Evolutionary conservation across 768 basidiomycete genomes (phyloP), one percentile per base, ranked within the genome.

Genomic region (Brasilioporus rufonigricans): DNA sequence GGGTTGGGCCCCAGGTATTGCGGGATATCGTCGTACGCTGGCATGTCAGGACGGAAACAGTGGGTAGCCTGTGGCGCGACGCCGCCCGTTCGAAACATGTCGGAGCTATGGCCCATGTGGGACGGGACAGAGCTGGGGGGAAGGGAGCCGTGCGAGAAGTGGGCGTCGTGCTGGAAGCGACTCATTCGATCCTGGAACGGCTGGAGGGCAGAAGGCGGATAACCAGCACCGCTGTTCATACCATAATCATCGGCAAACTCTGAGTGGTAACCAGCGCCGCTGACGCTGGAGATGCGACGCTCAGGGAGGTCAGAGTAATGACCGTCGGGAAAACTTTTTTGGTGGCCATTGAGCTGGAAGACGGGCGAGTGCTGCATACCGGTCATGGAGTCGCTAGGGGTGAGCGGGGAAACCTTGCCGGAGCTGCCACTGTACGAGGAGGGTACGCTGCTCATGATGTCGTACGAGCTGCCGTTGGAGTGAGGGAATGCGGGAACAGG

Each of bases 391-490:
- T 89, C 88, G 61, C 71, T 84, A 32, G 87, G 87, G 13, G 86
- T 86, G 41, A 89, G 75, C 0, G 89, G 87, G 19, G 89, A 89
- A 47, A 84, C 85, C 70, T 89, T 90, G 58, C 87, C 87, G 55
- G 82, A 85, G 74, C 77, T 79, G 43, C 67, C 60, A 13, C 67
- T 71, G 72, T 84, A 82, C 16, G 84, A 85, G 4, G 85, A 84
- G 23, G 84, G 75, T 21, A 86, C 73, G 58, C 80, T 81, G 68
- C 75, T 74, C 67, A 85, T 83, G 63, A 86, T 78, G 67, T 86
- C 86, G 71, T 87, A 89, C 12, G 83, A 77, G 66, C 76, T 76
- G 51, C 75, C 66, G 60, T 75, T 80, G 11, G 81, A 73, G 41
- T 75, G 72, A 32, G 76, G 76, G 71, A 86, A 87, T 12, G 84